phyloP scores from a whole-genome alignment of 2,329 filamentous ascomycete species.

The Anthostomella pinea region DNA sequence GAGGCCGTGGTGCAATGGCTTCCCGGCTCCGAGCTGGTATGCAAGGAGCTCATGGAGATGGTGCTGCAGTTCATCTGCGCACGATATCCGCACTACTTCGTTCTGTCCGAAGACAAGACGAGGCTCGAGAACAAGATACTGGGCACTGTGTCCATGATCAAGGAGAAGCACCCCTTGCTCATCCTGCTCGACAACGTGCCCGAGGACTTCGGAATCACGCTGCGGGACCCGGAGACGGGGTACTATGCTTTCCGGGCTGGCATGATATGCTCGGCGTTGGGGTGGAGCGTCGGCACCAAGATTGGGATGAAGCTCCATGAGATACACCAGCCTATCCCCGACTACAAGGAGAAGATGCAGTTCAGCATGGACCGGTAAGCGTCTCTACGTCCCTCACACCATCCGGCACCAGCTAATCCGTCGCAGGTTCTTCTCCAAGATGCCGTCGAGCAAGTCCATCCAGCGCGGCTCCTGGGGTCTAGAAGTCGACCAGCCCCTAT shows the following conservation, averaged over 20 bases:
- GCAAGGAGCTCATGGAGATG: slow-evolving; percentile 88
- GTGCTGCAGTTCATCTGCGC: slow-evolving; percentile 73
- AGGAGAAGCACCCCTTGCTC: slow-evolving; percentile 60
- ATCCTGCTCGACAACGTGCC: slow-evolving; percentile 75
- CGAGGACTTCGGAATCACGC: slow-evolving; percentile 77
- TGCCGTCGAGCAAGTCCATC: slow-evolving; percentile 71
- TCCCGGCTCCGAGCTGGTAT: slow-evolving; percentile 74
- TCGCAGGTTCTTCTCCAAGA: slow-evolving; percentile 73
- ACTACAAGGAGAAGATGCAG: slow-evolving; percentile 85
- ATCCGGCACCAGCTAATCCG: neutral
- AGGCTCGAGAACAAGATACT: slow-evolving; percentile 69
- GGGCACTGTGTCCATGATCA: slow-evolving; percentile 58
- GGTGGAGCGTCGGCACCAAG: slow-evolving; percentile 75
- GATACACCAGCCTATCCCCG: slow-evolving; percentile 73
- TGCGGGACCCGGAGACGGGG: slow-evolving; percentile 69
- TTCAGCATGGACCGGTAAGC: slow-evolving; percentile 78
- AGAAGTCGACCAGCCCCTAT: slow-evolving; percentile 72
- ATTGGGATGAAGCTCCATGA: slow-evolving; percentile 66
- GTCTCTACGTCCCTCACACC: neutral
- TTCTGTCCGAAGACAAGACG: slow-evolving; percentile 50
- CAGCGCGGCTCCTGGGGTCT: slow-evolving; percentile 84
- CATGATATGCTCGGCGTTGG: slow-evolving; percentile 73
- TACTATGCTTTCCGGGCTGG: slow-evolving; percentile 74
- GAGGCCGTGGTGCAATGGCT: slow-evolving; percentile 63
- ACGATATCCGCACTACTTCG: slow-evolving; percentile 75